Percentiles rank a stretch among this genome's conserved stretches.
These are phyloP conservation scores for Plasmopara muralis DNA, from an alignment of 352 stramenopile species.

Conservation along the genomic window DNA sequence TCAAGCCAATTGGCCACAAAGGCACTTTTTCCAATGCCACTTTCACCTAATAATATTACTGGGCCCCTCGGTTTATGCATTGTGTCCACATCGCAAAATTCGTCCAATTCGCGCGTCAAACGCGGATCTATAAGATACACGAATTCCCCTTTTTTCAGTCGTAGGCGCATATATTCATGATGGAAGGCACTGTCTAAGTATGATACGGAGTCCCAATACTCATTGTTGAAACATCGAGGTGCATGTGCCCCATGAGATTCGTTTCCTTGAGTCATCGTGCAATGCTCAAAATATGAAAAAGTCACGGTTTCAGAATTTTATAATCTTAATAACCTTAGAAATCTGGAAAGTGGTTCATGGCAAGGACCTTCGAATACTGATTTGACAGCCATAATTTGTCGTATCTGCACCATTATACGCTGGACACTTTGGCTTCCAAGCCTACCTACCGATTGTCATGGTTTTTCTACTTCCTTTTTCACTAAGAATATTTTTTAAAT, in stretches of 20 bases:
- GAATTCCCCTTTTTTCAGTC: constrained; percentile 60
- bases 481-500: too few relatives aligned
- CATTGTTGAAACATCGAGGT: constrained; percentile 20
- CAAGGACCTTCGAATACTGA: too few relatives aligned
- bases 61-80: constrained; percentile 78
- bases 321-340: too few relatives aligned
- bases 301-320: too few relatives aligned
- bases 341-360: too few relatives aligned
- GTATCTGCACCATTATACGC: too few relatives aligned
- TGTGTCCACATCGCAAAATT: constrained; percentile 79
- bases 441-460: too few relatives aligned
- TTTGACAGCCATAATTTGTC: too few relatives aligned
- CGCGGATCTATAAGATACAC: constrained; percentile 66
- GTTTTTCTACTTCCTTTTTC: too few relatives aligned
- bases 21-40: constrained; percentile 62
- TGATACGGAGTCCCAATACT: constrained; percentile 77
- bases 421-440: too few relatives aligned
- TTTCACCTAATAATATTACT: constrained; percentile 70
- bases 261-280: constrained; percentile 18
- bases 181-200: constrained; percentile 77
- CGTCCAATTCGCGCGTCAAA: constrained; percentile 60
- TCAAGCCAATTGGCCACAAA: constrained; percentile 82
- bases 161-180: constrained; percentile 72
- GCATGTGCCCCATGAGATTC: constrained; percentile 7
- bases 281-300: too few relatives aligned